Conservation (phyloP, 768 basidiomycete genomes). For the Panaeolus papilionaceus region DNA sequence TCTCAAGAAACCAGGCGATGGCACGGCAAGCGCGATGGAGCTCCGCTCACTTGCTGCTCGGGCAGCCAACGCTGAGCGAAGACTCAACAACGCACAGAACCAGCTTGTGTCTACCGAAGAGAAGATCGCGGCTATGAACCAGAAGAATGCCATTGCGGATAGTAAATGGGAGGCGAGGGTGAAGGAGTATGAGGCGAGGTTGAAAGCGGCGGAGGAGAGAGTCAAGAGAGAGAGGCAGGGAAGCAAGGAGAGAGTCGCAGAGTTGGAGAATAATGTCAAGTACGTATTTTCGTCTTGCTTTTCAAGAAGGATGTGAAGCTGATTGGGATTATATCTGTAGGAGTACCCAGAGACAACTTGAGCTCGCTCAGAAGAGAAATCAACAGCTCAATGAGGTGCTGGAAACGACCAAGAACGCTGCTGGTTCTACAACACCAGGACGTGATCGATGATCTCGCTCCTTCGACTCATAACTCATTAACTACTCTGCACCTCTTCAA, state of each 20-base stretch:
- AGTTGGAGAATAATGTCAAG: slow-evolving; percentile 78
- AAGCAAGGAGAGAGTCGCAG: slow-evolving; percentile 81
- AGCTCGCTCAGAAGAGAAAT: slow-evolving; percentile 78
- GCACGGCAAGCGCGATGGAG: slow-evolving; percentile 64
- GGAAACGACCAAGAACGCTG: slow-evolving; percentile 42
- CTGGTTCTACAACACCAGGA: slow-evolving; percentile 28
- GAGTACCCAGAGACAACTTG: slow-evolving; percentile 77
- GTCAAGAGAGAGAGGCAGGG: slow-evolving; percentile 95
- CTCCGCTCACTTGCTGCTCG: slow-evolving; percentile 72
- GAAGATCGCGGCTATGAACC: slow-evolving; percentile 75
- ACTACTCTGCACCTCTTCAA: not conserved
- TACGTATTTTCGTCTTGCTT: slow-evolving; percentile 37
- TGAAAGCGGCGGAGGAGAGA: slow-evolving; percentile 88
- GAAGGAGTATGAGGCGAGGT: slow-evolving; percentile 84
- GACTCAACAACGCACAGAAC: slow-evolving; percentile 85
- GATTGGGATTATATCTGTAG: slow-evolving; percentile 42
- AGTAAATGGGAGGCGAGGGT: slow-evolving; percentile 95
- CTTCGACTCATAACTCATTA: not conserved
- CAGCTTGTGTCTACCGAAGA: slow-evolving; percentile 87
- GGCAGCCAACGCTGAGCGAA: slow-evolving; percentile 84
- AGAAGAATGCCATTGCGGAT: slow-evolving; percentile 76
- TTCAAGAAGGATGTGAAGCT: slow-evolving; percentile 18
- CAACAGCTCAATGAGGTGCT: slow-evolving; percentile 62
- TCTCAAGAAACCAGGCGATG: slow-evolving; percentile 61
- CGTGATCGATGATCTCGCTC: slow-evolving; percentile 19